Evolutionary conservation across 2,329 filamentous ascomycete species (phyloP).

Genomic region (Grosmannia clavigera): DNA sequence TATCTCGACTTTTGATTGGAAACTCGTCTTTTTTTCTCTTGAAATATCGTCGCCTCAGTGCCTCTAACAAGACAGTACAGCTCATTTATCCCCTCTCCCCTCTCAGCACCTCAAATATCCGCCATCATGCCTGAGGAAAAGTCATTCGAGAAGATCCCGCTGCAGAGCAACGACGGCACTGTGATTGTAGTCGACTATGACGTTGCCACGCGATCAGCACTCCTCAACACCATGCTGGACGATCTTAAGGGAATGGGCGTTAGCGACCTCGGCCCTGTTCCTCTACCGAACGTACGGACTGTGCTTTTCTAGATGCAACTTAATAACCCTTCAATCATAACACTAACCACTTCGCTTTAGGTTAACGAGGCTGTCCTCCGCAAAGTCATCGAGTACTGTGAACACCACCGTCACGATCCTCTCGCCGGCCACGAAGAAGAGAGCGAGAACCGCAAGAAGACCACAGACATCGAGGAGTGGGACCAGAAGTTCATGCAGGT

Average conservation of each 20-base stretch:
- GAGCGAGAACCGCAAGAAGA: slow-evolving; percentile 91
- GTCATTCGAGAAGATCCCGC: slow-evolving; percentile 28
- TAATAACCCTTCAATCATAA: background rate
- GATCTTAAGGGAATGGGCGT: slow-evolving; percentile 51
- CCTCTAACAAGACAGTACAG: background rate
- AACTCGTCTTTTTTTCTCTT: background rate
- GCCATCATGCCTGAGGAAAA: slow-evolving; percentile 18
- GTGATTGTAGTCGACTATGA: slow-evolving; percentile 51
- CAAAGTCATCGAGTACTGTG: slow-evolving; percentile 98
- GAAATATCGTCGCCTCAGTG: background rate
- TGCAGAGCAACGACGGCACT: slow-evolving; percentile 39
- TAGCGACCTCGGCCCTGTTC: slow-evolving; percentile 50
- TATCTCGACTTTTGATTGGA: too few relatives aligned
- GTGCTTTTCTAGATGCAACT: background rate
- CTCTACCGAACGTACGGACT: slow-evolving; percentile 63
- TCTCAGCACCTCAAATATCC: background rate
- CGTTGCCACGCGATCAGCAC: slow-evolving; percentile 80
- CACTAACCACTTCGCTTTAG: slow-evolving; percentile 24
- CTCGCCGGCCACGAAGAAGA: slow-evolving; percentile 75
- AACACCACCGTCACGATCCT: slow-evolving; percentile 85
- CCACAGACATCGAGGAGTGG: slow-evolving; percentile 98
- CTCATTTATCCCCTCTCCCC: background rate
- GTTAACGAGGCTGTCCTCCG: slow-evolving; percentile 87
- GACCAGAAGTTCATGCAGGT: slow-evolving; percentile 99
- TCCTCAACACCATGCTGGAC: slow-evolving; percentile 98